Evolutionary conservation across 1,284 basidiomycete species (phyloP).

Genomic region (Sanghuangporus baumii): DNA sequence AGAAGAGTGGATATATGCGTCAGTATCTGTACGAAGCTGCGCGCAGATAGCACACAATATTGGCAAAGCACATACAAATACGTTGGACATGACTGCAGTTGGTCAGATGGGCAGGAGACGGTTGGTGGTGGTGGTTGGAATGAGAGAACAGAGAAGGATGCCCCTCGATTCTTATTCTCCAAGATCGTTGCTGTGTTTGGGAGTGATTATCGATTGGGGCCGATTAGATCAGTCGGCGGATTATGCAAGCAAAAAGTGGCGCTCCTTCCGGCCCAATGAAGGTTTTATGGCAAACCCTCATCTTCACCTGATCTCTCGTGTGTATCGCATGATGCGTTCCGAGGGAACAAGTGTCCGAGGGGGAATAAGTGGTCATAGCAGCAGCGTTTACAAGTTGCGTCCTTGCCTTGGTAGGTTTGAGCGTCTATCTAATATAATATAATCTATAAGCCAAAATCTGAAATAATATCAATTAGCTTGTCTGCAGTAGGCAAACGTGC

Average conservation of each 20-base stretch:
- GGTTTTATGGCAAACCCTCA: not conserved
- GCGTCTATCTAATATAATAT: not conserved
- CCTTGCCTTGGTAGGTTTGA: not conserved
- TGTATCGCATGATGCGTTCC: not conserved
- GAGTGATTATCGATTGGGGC: slow-evolving; percentile 1
- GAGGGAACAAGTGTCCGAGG: too few relatives aligned
- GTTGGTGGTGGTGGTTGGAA: slow-evolving; percentile 13
- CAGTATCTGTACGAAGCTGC: not conserved
- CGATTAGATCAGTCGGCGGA: slow-evolving; percentile 7
- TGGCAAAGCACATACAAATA: slow-evolving; percentile 9
- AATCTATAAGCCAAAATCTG: not conserved
- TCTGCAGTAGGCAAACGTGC: not conserved
- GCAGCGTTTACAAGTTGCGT: not conserved
- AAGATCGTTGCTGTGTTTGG: not conserved
- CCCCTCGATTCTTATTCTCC: not conserved
- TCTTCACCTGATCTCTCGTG: not conserved
- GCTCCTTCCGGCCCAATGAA: not conserved
- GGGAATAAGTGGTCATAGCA: not conserved
- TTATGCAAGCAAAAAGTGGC: not conserved
- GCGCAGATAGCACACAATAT: not conserved
- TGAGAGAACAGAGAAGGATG: not conserved
- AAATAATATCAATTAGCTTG: not conserved
- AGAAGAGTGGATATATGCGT: slow-evolving; percentile 14
- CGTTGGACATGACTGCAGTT: slow-evolving; percentile 15
- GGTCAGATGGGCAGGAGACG: not conserved